Evolutionary conservation across 2,329 filamentous ascomycete genomes (phyloP).

Genomic region (Alternaria rosae): DNA sequence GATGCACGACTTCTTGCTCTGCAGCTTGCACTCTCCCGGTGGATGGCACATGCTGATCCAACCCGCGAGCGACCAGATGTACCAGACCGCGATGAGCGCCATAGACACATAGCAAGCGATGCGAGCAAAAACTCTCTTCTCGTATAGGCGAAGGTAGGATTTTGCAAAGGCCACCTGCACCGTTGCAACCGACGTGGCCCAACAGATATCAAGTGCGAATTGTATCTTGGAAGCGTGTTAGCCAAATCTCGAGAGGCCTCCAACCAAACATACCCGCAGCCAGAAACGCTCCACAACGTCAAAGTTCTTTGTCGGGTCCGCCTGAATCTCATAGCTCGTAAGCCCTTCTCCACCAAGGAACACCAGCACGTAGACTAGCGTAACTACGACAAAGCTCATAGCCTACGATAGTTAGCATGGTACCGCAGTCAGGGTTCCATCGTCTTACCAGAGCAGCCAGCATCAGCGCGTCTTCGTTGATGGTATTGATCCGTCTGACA

Average conservation of each 20-base stretch:
- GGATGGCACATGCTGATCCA: constrained; percentile 31
- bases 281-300: constrained; percentile 16
- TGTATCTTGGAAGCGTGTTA: constrained; percentile 20
- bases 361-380: constrained; percentile 26
- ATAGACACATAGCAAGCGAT: constrained; percentile 20
- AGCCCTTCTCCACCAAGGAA: constrained; percentile 28
- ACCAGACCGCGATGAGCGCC: constrained; percentile 20
- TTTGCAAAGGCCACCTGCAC: constrained; percentile 27
- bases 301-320: constrained; percentile 17
- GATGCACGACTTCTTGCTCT: constrained; percentile 25
- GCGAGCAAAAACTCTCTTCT: constrained; percentile 12
- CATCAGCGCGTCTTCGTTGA: constrained; percentile 26
- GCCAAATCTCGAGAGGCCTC: background rate
- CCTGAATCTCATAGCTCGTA: constrained; percentile 17
- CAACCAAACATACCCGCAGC: constrained; percentile 13
- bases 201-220: constrained; percentile 31
- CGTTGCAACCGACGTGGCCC: constrained; percentile 28
- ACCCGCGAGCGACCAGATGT: constrained; percentile 21
- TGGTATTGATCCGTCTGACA: constrained; percentile 26
- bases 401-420: constrained; percentile 16
- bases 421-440: background rate
- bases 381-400: constrained; percentile 26
- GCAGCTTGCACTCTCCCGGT: constrained; percentile 21
- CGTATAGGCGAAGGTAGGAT: constrained; percentile 29
- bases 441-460: constrained; percentile 25